These are phyloP conservation scores for Fusarium nurragi DNA, from an alignment of 2,329 filamentous ascomycete genomes.

Conservation along the genomic window DNA sequence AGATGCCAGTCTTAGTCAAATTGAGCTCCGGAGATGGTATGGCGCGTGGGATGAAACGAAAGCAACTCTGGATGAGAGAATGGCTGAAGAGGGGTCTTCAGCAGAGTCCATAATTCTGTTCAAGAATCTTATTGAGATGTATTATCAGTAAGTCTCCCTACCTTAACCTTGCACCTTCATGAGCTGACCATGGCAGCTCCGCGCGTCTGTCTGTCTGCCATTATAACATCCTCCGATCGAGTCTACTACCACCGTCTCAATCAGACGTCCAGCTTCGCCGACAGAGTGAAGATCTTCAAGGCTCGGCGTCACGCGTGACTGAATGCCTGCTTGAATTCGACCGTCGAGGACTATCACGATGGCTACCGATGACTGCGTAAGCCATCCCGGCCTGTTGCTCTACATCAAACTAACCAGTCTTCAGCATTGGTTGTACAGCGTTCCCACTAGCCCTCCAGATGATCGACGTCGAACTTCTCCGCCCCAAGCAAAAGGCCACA, in stretches of 20 bases:
- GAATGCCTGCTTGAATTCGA: conserved; percentile 38
- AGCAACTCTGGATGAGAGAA: conserved; percentile 22
- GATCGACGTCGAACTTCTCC: conserved; percentile 38
- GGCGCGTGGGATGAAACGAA: conserved; percentile 32
- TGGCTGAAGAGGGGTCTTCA: not conserved
- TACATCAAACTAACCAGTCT: rapidly evolving
- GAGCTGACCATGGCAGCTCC: conserved; percentile 6
- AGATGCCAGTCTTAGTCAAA: conserved; percentile 33
- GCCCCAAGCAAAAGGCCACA: conserved; percentile 2
- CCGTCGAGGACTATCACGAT: conserved; percentile 27
- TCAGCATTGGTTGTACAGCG: conserved; percentile 37
- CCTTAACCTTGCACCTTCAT: rapidly evolving
- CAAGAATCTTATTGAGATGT: conserved; percentile 42
- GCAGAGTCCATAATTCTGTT: conserved; percentile 32
- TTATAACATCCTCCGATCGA: conserved; percentile 37
- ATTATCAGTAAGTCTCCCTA: conserved; percentile 33
- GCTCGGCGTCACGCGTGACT: conserved; percentile 33
- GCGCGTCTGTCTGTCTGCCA: conserved; percentile 35
- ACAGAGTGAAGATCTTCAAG: conserved; percentile 40
- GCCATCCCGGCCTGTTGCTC: rapidly evolving
- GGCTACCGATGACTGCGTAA: conserved; percentile 43
- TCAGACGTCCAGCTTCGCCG: conserved; percentile 8
- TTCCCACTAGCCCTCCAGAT: conserved; percentile 39
- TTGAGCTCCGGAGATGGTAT: conserved; percentile 38
- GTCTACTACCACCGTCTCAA: conserved; percentile 18